Percentiles rank a stretch among this genome's conserved stretches.
phyloP scores from a whole-genome alignment of 1,139 yeast genomes.

The Hanseniaspora gamundiae region DNA sequence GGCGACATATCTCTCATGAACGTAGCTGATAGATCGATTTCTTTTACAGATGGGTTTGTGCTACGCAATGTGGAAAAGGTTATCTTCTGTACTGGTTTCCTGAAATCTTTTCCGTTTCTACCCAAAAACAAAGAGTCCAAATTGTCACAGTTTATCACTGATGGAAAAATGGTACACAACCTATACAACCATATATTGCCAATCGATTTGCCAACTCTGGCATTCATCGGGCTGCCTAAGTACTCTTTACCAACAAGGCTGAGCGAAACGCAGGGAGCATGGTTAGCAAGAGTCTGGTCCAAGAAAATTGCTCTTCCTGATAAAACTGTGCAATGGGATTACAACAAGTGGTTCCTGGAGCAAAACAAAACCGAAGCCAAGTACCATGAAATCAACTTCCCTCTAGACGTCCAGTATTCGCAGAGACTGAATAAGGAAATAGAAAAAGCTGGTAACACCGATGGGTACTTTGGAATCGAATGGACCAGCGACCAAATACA shows the following conservation, averaged over 20 bases:
- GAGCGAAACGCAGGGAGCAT: slow-evolving; percentile 44
- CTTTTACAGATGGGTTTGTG: slow-evolving; percentile 29
- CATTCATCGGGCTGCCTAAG: slow-evolving; percentile 39
- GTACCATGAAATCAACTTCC: slow-evolving; percentile 36
- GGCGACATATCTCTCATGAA: slow-evolving; percentile 29
- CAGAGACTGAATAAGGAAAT: slow-evolving; percentile 31
- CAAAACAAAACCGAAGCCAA: slow-evolving; percentile 30
- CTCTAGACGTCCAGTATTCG: slow-evolving; percentile 38
- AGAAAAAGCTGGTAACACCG: slow-evolving; percentile 21
- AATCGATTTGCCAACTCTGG: slow-evolving; percentile 41
- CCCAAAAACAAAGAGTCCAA: slow-evolving; percentile 11
- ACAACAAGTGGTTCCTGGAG: slow-evolving; percentile 24
- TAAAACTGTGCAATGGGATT: slow-evolving; percentile 31
- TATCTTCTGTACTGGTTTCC: slow-evolving; percentile 51
- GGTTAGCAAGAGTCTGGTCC: slow-evolving; percentile 42
- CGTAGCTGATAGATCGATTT: slow-evolving; percentile 24
- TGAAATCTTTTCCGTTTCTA: slow-evolving; percentile 36
- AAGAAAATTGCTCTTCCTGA: slow-evolving; percentile 36
- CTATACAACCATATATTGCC: slow-evolving; percentile 40
- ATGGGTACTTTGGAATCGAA: slow-evolving; percentile 29
- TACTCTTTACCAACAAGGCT: slow-evolving; percentile 43
- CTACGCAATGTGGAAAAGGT: slow-evolving; percentile 34
- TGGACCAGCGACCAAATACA: slow-evolving; percentile 30
- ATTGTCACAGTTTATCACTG: slow-evolving; percentile 25
- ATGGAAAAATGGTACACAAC: slow-evolving; percentile 37